phyloP scores from a whole-genome alignment of 495 filamentous ascomycete genomes.

The Xylaria bambusicola region DNA sequence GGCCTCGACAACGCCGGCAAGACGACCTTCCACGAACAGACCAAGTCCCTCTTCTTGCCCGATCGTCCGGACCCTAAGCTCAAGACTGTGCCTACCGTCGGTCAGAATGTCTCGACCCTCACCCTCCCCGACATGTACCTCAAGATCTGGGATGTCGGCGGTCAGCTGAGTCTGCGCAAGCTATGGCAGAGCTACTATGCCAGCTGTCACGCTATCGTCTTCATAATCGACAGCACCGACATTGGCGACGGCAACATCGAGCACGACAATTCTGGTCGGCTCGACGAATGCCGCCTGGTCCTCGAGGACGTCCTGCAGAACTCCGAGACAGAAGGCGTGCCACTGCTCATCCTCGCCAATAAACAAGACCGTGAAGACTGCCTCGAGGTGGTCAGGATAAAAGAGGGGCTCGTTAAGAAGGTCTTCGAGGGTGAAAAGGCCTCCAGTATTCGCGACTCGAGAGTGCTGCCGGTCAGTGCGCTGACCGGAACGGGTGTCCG shows the following conservation, averaged over 20 bases:
- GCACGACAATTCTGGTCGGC: constrained; percentile 58
- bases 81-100: constrained; percentile 92
- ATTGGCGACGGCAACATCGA: constrained; percentile 76
- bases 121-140: constrained; percentile 88
- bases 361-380: constrained; percentile 98
- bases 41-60: constrained; percentile 82
- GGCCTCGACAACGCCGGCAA: constrained; percentile 98
- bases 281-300: constrained; percentile 87
- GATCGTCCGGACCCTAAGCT: constrained; percentile 58
- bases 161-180: constrained; percentile 82
- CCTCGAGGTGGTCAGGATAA: constrained; percentile 94
- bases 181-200: constrained; percentile 97
- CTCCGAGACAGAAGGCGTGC: constrained; percentile 84
- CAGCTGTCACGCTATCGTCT: constrained; percentile 93
- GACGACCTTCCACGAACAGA: constrained; percentile 94
- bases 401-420: constrained; percentile 90
- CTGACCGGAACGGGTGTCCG: constrained; percentile 87
- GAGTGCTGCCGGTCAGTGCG: constrained; percentile 89
- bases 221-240: constrained; percentile 92
- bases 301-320: constrained; percentile 84
- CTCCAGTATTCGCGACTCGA: constrained; percentile 77
- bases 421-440: constrained; percentile 95
- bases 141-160: constrained; percentile 98
- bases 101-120: constrained; percentile 93
- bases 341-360: constrained; percentile 89